A percentile compares a stretch with the other conserved stretches of the same genome.
Conservation (phyloP, 768 basidiomycete genomes). For the Lactarius evosmus region DNA sequence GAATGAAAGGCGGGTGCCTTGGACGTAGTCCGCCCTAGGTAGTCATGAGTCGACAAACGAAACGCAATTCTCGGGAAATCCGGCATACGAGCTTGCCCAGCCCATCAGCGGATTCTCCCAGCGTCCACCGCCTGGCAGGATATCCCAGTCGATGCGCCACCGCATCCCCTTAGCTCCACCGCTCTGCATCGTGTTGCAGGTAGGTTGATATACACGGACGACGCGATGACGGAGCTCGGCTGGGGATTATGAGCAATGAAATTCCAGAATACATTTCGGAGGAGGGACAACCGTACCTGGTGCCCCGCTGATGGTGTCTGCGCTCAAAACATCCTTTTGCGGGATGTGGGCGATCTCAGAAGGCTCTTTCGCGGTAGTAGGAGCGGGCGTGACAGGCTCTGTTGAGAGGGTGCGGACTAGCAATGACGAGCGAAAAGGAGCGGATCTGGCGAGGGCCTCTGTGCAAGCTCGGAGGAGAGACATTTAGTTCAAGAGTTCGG, state of each 20-base stretch:
- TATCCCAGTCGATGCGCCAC: conserved; percentile 96
- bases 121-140: conserved; percentile 80
- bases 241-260: conserved; percentile 32
- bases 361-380: conserved; percentile 36
- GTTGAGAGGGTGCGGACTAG: conserved; percentile 29
- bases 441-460: conserved; percentile 30
- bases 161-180: conserved; percentile 79
- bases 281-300: conserved; percentile 52
- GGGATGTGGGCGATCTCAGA: conserved; percentile 44
- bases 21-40: conserved; percentile 89
- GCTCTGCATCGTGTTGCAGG: conserved; percentile 94
- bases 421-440: conserved; percentile 24
- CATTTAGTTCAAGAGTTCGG: conserved; percentile 38
- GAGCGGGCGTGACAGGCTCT: conserved; percentile 29
- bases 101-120: conserved; percentile 99
- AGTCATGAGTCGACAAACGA: background rate
- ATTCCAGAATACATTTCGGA: background rate
- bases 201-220: conserved; percentile 90
- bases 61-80: background rate
- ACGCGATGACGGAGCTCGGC: conserved; percentile 82
- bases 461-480: conserved; percentile 50
- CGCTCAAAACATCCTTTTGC: conserved; percentile 60
- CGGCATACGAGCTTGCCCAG: conserved; percentile 87
- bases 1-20: conserved; percentile 83
- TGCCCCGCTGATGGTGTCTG: conserved; percentile 83